phyloP scores from a whole-genome alignment of 2,329 filamentous ascomycete genomes.

The Pseudocercospora vitis region DNA sequence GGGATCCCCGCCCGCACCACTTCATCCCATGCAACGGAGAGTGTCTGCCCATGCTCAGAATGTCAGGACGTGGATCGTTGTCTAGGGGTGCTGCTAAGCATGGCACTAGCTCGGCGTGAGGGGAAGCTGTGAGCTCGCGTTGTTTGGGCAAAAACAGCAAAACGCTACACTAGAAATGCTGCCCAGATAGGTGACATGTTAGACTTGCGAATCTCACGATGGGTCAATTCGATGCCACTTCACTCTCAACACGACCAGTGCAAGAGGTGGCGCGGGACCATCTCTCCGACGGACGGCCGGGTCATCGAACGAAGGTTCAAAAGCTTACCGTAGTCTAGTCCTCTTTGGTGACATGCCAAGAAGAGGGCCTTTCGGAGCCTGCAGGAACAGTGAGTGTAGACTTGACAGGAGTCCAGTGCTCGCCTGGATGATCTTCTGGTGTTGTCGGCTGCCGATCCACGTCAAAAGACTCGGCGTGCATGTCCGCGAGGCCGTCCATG shows the following conservation, averaged over 20 bases:
- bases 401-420: background rate
- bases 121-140: conserved; percentile 19
- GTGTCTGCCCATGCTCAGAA: conserved; percentile 5
- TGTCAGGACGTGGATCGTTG: conserved; percentile 3
- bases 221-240: background rate
- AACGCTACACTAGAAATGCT: background rate
- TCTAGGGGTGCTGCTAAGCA: conserved; percentile 6
- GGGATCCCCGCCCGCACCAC: conserved; percentile 13
- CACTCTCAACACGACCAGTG: background rate
- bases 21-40: conserved; percentile 8
- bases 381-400: conserved; percentile 2
- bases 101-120: conserved; percentile 11
- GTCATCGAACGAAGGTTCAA: background rate
- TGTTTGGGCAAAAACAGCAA: background rate
- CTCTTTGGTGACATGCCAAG: background rate
- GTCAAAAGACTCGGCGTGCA: background rate
- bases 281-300: too few relatives aligned
- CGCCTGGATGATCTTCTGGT: background rate
- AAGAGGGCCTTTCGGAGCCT: conserved; percentile 4
- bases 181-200: background rate
- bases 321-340: conserved; percentile 1
- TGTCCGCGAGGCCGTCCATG: background rate
- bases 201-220: conserved; percentile 13
- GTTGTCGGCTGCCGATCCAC: background rate
- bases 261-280: background rate